A percentile compares a stretch with the other conserved stretches of the same genome.
phyloP scores from a whole-genome alignment of 2,329 filamentous ascomycete species.

The Phoma sp. region DNA sequence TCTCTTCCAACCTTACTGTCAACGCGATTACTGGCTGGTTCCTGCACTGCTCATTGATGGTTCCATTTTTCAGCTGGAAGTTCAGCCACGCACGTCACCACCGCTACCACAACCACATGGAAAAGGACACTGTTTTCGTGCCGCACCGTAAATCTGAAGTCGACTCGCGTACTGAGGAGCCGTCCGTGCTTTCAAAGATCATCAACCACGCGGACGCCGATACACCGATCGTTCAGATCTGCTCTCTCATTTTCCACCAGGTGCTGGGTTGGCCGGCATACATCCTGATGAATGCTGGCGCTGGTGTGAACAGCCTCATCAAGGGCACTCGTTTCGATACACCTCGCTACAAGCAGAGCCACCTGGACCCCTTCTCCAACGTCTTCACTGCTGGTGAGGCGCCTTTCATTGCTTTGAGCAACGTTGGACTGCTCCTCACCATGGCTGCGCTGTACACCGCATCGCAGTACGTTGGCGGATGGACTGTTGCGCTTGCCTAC shows the following conservation, averaged over 20 bases:
- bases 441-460: constrained; percentile 58
- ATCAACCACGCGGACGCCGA: constrained; percentile 60
- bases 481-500: constrained; percentile 65
- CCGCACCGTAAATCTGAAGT: constrained; percentile 32
- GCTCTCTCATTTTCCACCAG: constrained; percentile 66
- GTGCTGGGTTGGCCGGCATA: constrained; percentile 69
- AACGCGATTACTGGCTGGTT: constrained; percentile 69
- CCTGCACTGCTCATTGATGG: constrained; percentile 69
- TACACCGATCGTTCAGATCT: constrained; percentile 62
- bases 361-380: constrained; percentile 25
- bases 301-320: constrained; percentile 26
- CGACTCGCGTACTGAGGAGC: constrained; percentile 8
- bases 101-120: constrained; percentile 70
- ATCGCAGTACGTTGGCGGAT: constrained; percentile 60
- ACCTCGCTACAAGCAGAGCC: constrained; percentile 28
- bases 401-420: constrained; percentile 26
- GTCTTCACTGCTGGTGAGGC: constrained; percentile 26
- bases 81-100: constrained; percentile 74
- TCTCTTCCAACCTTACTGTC: constrained; percentile 62
- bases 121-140: constrained; percentile 61
- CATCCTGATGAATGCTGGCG: constrained; percentile 61
- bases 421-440: constrained; percentile 24
- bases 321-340: constrained; percentile 12
- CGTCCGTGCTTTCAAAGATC: constrained; percentile 21
- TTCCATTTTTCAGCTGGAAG: constrained; percentile 77